These are phyloP conservation scores for Senna siamea DNA, from an alignment of 306 rosid genomes.

Conservation along the genomic window DNA sequence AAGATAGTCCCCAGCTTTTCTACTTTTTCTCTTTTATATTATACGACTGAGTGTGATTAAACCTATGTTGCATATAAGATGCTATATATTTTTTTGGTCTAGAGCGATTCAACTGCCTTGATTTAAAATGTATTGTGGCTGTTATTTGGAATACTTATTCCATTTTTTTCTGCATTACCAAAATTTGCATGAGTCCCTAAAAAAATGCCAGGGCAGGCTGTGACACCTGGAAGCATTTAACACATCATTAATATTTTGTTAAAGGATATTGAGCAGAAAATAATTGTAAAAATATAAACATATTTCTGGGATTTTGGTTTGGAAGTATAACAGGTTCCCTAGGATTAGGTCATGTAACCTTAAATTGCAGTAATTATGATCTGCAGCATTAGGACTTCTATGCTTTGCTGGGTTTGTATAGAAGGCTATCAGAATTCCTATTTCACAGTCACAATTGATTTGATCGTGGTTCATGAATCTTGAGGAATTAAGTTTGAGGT, in stretches of 20 bases:
- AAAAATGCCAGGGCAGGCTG: too few species aligned
- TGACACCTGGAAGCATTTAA: too few species aligned
- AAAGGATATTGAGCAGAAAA: not conserved
- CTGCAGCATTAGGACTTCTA: too few species aligned
- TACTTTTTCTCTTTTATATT: not conserved
- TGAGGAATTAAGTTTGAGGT: too few species aligned
- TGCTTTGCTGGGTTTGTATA: too few species aligned
- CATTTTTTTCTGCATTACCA: not conserved
- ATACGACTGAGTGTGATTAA: conserved; percentile 38
- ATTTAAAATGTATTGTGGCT: not conserved
- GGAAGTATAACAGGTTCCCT: not conserved
- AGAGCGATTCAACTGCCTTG: not conserved
- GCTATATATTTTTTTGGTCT: not conserved
- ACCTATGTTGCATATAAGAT: conserved; percentile 24
- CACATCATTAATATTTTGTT: not conserved
- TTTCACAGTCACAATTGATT: too few species aligned
- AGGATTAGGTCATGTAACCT: too few species aligned
- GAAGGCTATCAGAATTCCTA: too few species aligned
- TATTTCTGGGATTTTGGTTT: not conserved
- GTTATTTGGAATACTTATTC: not conserved
- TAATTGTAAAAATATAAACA: not conserved
- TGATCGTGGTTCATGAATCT: too few species aligned
- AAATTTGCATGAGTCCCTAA: not conserved
- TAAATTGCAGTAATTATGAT: too few species aligned
- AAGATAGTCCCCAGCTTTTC: too few species aligned